Conservation (phyloP, 2,329 filamentous ascomycete species). For the Dothistroma septosporum region DNA sequence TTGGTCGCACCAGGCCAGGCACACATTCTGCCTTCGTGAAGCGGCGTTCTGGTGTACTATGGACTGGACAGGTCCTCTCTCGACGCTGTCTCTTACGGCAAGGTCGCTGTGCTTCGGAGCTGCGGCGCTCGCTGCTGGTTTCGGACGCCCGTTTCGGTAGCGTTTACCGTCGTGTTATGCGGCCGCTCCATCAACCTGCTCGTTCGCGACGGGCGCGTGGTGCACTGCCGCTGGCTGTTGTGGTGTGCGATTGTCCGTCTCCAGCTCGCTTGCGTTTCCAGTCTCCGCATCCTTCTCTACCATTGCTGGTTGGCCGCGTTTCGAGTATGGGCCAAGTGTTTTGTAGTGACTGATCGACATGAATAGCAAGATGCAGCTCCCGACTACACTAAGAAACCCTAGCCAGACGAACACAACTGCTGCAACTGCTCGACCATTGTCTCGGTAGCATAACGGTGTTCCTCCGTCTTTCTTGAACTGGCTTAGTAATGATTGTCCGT, state of each 20-base stretch:
- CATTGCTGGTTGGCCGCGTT: constrained; percentile 29
- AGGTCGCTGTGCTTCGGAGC: neutral
- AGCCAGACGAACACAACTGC: constrained; percentile 53
- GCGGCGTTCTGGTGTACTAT: too few relatives aligned
- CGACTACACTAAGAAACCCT: constrained; percentile 48
- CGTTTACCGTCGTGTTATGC: neutral
- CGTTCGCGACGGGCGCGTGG: neutral
- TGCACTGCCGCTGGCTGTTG: constrained; percentile 2
- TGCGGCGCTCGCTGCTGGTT: constrained; percentile 3
- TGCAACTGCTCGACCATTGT: constrained; percentile 50
- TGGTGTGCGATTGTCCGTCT: neutral
- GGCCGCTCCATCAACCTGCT: neutral
- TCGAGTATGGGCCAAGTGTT: constrained; percentile 37
- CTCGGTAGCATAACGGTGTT: constrained; percentile 43
- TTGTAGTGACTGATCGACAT: constrained; percentile 39
- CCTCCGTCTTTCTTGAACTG: constrained; percentile 36
- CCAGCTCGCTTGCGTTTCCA: neutral
- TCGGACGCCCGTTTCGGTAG: constrained; percentile 2
- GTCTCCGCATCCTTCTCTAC: neutral
- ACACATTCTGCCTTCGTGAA: too few relatives aligned
- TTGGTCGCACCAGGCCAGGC: too few relatives aligned
- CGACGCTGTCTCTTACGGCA: too few relatives aligned
- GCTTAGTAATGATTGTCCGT: constrained; percentile 30
- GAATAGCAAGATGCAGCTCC: constrained; percentile 41
- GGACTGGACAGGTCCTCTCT: too few relatives aligned